Base-by-base conservation (phyloP, 2,329 filamentous ascomycete genomes). In the Fusarium gaditjirri region DNA sequence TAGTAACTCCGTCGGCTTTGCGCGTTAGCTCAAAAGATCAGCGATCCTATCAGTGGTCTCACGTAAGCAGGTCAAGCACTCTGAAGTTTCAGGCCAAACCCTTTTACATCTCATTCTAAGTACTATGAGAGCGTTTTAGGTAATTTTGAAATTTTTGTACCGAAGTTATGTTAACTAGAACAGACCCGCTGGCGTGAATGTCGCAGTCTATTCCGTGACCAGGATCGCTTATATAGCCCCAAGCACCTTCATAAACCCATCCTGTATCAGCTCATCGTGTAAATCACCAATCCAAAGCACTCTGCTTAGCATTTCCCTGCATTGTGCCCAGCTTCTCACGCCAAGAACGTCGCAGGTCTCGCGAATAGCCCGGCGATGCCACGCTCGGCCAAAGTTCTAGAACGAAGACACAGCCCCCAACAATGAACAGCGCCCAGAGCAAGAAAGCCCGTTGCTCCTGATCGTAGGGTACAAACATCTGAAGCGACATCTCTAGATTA, bases 301-400 rank as follows among this genome's bases (percentile, higher is more conserved):
- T 0, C 6, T 27, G 0, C 3, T 6, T 17, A 27, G 5, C 0
- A 39, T 3, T 3, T 0, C 49, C 19, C 5, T 6, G 5, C 49
- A 52, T 27, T 38, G 23, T 2, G 8, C 2, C 49, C 33, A 53
- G 5, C 2, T 10, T 0, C 2, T 7, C 6, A 39, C 13, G 4
- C 2, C 19, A 17, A 38, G 19, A 13, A 1, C 5, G 0, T 7
- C 0, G 2, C 33, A 38, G 0, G 0, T 17, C 5, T 52, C 7
- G 0, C 8, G 19, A 27, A 27, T 13, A 13, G 19, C 3, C 23
- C 6, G 13, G 4, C 13, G 19, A 17, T 53, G 33, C 49, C 23
- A 53, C 10, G 2, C 1, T 5, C 9, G 19, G 1, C 2, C 14
- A 53, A 38, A 53, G 2, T 39, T 33, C 19, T 53, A 23, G 7